Base-by-base conservation (phyloP, 805 yeast species). In the Ogataea allantospora region DNA sequence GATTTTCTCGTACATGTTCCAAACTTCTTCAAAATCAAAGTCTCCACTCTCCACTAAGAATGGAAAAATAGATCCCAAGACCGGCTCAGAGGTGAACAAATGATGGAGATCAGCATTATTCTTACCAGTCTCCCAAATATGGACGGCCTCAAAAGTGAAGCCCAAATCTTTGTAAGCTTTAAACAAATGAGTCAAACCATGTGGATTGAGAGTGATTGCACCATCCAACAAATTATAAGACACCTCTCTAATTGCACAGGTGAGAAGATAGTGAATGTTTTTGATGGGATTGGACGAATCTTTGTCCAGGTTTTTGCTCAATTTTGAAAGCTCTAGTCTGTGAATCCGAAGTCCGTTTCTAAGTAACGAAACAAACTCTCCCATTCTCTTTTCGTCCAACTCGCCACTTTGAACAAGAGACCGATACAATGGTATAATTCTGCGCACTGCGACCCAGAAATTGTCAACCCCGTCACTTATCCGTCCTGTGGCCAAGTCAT, bases 11-110 rank as follows among this genome's bases (percentile, higher is more conserved):
- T 71, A 83, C 47, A 84, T 66, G 18, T 66, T 58, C 57, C 77
- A 70, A 38, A 83, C 66, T 51, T 83, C 87, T 25, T 74, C 76
- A 52, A 80, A 83, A 37, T 68, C 54, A 43, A 73, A 73, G 37
- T 81, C 73, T 35, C 83, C 80, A 35, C 73, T 68, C 39, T 77
- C 77, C 49, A 70, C 78, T 35, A 86, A 71, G 13, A 82, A 68
- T 15, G 88, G 88, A 55, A 84, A 69, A 19, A 83, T 71, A 7
- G 77, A 75, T 30, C 88, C 83, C 51, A 84, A 77, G 18, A 82
- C 82, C 44, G 76, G 73, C 53, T 83, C 84, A 28, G 73, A 70
- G 41, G 83, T 67, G 59, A 77, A 83, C 13, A 73, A 57, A 25
- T 54, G 42, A 49, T 76, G 62, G 31, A 64, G 57, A 4, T 54